phyloP scores from a whole-genome alignment of 345 rosid genomes.

The Iberis pinnata region DNA sequence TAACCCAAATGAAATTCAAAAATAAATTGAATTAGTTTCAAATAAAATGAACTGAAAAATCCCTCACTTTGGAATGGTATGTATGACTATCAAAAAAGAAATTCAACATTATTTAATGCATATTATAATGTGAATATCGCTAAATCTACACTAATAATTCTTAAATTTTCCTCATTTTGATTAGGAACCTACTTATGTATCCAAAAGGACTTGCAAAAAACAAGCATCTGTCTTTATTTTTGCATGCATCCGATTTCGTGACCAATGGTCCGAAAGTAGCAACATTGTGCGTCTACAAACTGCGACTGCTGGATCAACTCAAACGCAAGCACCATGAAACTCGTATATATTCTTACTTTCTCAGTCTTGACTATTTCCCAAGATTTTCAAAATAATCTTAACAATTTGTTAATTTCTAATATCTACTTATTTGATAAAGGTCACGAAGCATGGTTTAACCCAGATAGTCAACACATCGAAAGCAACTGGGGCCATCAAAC shows the following conservation, averaged over 20 bases:
- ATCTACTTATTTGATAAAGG: background rate
- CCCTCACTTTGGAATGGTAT: too few relatives aligned
- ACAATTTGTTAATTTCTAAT: background rate
- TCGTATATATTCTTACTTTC: background rate
- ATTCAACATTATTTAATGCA: too few relatives aligned
- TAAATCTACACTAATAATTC: background rate
- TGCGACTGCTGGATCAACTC: constrained; percentile 3
- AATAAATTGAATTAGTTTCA: too few relatives aligned
- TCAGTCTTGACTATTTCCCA: background rate
- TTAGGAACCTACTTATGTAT: constrained; percentile 11
- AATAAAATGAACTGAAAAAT: too few relatives aligned
- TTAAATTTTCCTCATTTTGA: background rate
- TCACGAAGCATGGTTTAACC: too few relatives aligned
- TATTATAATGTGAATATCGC: too few relatives aligned
- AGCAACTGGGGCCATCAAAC: background rate
- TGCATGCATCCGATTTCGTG: background rate
- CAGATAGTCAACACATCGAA: too few relatives aligned
- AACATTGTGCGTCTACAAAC: background rate
- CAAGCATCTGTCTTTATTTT: background rate
- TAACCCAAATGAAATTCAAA: too few relatives aligned
- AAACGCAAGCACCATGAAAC: background rate
- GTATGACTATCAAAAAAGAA: too few relatives aligned
- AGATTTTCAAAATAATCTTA: background rate
- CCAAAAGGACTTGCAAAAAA: background rate
- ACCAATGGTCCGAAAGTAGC: background rate